Evolutionary conservation across 2,329 filamentous ascomycete species (phyloP).

Genomic region (Botrytis squamosa): DNA sequence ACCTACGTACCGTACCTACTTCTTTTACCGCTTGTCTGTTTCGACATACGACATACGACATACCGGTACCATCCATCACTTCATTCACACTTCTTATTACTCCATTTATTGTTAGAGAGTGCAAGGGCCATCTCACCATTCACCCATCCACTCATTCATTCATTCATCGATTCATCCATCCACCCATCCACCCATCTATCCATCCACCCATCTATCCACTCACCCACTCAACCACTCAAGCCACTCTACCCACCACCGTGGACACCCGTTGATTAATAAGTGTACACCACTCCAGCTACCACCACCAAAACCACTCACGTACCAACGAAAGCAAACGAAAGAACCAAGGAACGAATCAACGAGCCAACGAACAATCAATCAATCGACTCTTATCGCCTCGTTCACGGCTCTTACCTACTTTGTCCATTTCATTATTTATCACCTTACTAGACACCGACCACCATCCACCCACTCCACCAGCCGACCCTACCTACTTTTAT

Average conservation of each 20-base stretch:
- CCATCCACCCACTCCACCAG: no score
- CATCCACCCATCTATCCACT: background rate
- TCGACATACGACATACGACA: slow-evolving; percentile 27
- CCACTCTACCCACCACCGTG: background rate
- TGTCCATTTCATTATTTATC: background rate
- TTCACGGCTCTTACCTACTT: background rate
- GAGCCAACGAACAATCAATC: background rate
- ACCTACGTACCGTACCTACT: background rate
- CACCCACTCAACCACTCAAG: background rate
- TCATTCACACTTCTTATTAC: background rate
- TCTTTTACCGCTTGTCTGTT: slow-evolving; percentile 24
- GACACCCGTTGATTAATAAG: background rate
- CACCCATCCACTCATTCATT: background rate
- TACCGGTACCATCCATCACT: background rate
- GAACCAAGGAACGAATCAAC: background rate
- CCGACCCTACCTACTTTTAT: background rate
- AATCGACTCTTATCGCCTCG: background rate
- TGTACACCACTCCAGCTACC: background rate
- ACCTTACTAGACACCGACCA: background rate
- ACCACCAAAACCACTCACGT: background rate
- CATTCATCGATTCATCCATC: background rate
- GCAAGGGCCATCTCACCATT: background rate
- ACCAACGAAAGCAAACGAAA: background rate
- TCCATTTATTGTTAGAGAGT: background rate
- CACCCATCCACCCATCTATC: background rate